These are phyloP conservation scores for Exophiala sideris DNA, from an alignment of 2,329 filamentous ascomycete species.

Conservation along the genomic window DNA sequence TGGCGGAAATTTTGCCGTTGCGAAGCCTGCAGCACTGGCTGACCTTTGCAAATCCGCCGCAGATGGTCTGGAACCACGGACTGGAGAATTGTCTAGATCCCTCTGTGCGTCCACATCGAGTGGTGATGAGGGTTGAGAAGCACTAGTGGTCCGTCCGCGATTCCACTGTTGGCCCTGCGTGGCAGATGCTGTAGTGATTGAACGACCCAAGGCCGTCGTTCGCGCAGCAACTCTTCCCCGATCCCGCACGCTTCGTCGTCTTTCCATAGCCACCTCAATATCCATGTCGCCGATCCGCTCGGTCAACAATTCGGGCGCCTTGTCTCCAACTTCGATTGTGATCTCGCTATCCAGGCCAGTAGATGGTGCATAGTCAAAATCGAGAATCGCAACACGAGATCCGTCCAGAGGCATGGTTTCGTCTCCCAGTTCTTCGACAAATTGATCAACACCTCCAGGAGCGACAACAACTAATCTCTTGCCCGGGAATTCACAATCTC, in stretches of 20 bases:
- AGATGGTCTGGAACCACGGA: slow-evolving; percentile 2
- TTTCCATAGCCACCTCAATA: slow-evolving; percentile 73
- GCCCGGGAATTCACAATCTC: slow-evolving; percentile 31
- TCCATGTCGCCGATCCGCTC: slow-evolving; percentile 73
- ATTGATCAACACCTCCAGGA: slow-evolving; percentile 61
- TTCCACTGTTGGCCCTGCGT: slow-evolving; percentile 8
- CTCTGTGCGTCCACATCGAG: slow-evolving; percentile 37
- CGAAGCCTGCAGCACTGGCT: slow-evolving; percentile 63
- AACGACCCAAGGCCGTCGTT: slow-evolving; percentile 36
- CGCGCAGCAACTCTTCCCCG: slow-evolving; percentile 11
- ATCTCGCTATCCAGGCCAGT: slow-evolving; percentile 59
- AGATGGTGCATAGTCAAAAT: slow-evolving; percentile 63
- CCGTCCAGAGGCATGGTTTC: slow-evolving; percentile 76
- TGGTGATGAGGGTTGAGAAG: slow-evolving; percentile 27
- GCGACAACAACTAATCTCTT: slow-evolving; percentile 65
- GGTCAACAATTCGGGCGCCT: slow-evolving; percentile 65
- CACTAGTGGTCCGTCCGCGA: slow-evolving; percentile 10
- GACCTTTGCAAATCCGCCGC: slow-evolving; percentile 23
- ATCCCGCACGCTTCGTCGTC: slow-evolving; percentile 57
- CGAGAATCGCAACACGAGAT: slow-evolving; percentile 67
- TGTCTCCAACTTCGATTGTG: slow-evolving; percentile 70
- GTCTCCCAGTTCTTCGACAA: slow-evolving; percentile 58
- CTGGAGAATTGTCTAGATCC: slow-evolving; percentile 7
- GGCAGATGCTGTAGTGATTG: slow-evolving; percentile 35
- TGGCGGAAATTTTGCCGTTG: slow-evolving; percentile 61